Percentiles rank a stretch among this genome's conserved stretches.
phyloP scores from a whole-genome alignment of 2,329 filamentous ascomycete species.

The Epichloe uncinata region DNA sequence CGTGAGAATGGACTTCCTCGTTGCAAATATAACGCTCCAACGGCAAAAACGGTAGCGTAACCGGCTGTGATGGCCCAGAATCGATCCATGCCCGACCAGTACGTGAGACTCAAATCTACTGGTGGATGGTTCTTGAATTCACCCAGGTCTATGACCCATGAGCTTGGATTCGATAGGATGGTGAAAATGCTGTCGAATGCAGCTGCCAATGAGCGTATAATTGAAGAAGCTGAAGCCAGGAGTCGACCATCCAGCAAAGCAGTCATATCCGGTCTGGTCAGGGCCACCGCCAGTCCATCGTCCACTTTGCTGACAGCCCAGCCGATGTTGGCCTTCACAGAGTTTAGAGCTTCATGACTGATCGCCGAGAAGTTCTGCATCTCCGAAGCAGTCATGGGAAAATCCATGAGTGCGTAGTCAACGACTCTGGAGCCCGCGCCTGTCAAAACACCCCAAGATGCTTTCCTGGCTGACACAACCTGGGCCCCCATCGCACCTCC shows the following conservation, averaged over 20 bases:
- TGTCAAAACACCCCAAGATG: slow-evolving; percentile 29
- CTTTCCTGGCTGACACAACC: slow-evolving; percentile 21
- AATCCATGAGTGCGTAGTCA: slow-evolving; percentile 35
- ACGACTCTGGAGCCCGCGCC: slow-evolving; percentile 34
- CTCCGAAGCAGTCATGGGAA: slow-evolving; percentile 43
- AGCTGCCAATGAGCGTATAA: slow-evolving; percentile 7
- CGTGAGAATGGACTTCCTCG: slow-evolving; percentile 55
- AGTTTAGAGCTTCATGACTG: slow-evolving; percentile 56
- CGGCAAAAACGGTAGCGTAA: slow-evolving; percentile 61
- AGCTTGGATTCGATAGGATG: slow-evolving; percentile 31
- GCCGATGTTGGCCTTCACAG: slow-evolving; percentile 41
- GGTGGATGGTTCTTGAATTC: slow-evolving; percentile 23
- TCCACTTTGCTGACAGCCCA: slow-evolving; percentile 24
- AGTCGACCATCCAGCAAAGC: slow-evolving; percentile 6
- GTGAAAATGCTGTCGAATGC: slow-evolving; percentile 11
- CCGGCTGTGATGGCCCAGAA: slow-evolving; percentile 65
- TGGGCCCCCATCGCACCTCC: slow-evolving; percentile 18
- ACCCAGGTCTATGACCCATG: slow-evolving; percentile 46
- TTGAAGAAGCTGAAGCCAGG: slow-evolving; percentile 2
- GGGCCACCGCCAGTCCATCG: slow-evolving; percentile 27
- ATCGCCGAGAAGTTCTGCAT: slow-evolving; percentile 65
- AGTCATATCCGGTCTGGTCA: slow-evolving; percentile 30
- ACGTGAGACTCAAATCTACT: slow-evolving; percentile 45
- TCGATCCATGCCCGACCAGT: slow-evolving; percentile 54
- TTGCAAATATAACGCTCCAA: slow-evolving; percentile 69